Base-by-base conservation (phyloP, 176 grass and related monocot species). In the Poa annua region DNA sequence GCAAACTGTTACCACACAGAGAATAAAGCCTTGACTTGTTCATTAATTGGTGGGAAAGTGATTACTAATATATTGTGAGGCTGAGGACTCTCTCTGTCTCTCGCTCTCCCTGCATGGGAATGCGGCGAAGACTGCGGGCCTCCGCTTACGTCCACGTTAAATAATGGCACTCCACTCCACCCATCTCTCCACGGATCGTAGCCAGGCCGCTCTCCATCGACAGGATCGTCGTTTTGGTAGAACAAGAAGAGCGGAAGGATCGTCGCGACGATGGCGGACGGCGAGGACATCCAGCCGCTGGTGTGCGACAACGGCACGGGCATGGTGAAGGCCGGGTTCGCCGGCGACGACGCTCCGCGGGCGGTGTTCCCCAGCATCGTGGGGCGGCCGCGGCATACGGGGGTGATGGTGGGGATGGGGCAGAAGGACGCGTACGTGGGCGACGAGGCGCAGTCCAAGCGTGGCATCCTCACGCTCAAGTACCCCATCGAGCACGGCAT, bases 341-440 rank as follows among this genome's bases (percentile, higher is more conserved):
- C 90, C n/a, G 90, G 90, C 25, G 90, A 92, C 57, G 90, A 92
- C 44, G 90, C 90, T 1, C 90, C 90, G 0, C 65, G 90, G 7
- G 90, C 90, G 1, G 90, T 92, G 47, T 92, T 92, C 86, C 90
- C 86, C 0, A 88, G 86, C 55, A 92, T 92, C 48, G 90, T 92
- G 15, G 90, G 90, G 0, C 83, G 90, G 29, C 90, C 90, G 9
- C 90, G 90, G 38, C 90, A 92, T 83, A 92, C 90, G 3, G 90
- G 90, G 4, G 90, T 92, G 1, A 92, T 92, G 90, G 90, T 92
- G 35, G 90, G 90, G 19, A 92, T 92, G 90, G 90, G 90, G 79
- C 86, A 92, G 75, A 92, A 92, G 76, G 90, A 92, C 50, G 90
- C 90, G 8, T 92, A 92, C 88, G 90, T 92, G 3, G 90, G 90